Evolutionary conservation across 2,329 filamentous ascomycete genomes (phyloP).

Genomic region (Diaporthe ampelina): DNA sequence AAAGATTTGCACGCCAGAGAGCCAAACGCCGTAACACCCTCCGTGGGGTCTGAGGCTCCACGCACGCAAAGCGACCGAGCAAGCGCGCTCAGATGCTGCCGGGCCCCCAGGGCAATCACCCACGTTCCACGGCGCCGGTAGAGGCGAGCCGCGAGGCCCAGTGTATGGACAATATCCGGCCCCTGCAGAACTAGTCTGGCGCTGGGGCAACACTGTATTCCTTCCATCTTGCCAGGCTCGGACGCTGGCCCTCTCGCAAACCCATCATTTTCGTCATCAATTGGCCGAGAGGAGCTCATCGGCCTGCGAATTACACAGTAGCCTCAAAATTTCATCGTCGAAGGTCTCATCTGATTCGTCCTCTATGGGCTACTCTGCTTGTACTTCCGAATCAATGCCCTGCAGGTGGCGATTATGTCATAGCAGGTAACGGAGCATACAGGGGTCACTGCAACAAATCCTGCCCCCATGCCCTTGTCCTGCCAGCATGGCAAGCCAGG

Average conservation of each 20-base stretch:
- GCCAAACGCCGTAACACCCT: too few relatives aligned
- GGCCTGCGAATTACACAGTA: background rate
- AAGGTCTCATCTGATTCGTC: background rate
- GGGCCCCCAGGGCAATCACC: background rate
- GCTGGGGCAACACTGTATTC: background rate
- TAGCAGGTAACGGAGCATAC: background rate
- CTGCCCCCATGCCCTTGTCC: slow-evolving; percentile 20
- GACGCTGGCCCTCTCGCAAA: background rate
- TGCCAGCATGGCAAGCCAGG: background rate
- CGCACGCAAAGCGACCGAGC: slow-evolving; percentile 1
- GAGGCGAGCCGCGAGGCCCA: slow-evolving; percentile 15
- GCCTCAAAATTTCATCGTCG: background rate
- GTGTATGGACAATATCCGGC: slow-evolving; percentile 14
- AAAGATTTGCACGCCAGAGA: background rate
- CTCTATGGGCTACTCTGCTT: background rate
- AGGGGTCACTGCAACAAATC: slow-evolving; percentile 3
- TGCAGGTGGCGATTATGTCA: slow-evolving; percentile 25
- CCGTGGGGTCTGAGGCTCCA: background rate
- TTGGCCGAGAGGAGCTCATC: background rate
- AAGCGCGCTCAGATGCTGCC: background rate
- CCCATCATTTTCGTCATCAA: background rate
- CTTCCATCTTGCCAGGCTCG: slow-evolving; percentile 3
- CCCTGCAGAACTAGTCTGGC: background rate
- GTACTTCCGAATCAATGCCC: background rate
- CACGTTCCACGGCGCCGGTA: slow-evolving; percentile 1